Evolutionary conservation across 371 early-diverging fungal species (phyloP).

Genomic region (Actinomucor elegans): DNA sequence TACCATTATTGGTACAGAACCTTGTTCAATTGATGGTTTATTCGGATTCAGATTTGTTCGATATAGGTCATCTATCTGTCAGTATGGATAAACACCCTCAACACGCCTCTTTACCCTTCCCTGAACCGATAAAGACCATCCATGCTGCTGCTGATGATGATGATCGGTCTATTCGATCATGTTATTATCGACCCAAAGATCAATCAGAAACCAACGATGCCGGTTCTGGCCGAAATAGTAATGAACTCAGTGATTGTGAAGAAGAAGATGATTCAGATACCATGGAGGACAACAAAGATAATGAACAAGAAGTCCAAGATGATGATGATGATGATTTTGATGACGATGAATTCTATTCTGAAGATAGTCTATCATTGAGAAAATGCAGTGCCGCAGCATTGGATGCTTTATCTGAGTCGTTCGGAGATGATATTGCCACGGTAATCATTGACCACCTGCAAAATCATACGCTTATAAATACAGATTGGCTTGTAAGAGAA

Average conservation of each 20-base stretch:
- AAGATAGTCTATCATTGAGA: slow-evolving; percentile 90
- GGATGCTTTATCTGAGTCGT: slow-evolving; percentile 79
- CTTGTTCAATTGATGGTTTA: slow-evolving; percentile 87
- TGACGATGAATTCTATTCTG: slow-evolving; percentile 74
- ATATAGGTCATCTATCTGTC: slow-evolving; percentile 44
- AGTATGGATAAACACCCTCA: too few relatives aligned
- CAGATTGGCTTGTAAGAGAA: slow-evolving; percentile 84
- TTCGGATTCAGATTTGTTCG: slow-evolving; percentile 76
- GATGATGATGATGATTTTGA: slow-evolving; percentile 63
- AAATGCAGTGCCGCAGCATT: slow-evolving; percentile 91
- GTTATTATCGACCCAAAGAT: slow-evolving; percentile 71
- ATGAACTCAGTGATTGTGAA: slow-evolving; percentile 8
- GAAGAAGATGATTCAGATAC: slow-evolving; percentile 1
- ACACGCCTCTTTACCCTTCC: too few relatives aligned
- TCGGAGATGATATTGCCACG: slow-evolving; percentile 67
- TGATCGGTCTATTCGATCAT: slow-evolving; percentile 87
- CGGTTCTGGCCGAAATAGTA: neutral
- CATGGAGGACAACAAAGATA: neutral
- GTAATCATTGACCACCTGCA: slow-evolving; percentile 68
- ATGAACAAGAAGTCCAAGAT: neutral
- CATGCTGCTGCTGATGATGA: too few relatives aligned
- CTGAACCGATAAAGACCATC: too few relatives aligned
- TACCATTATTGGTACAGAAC: slow-evolving; percentile 74
- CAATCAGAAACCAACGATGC: neutral
- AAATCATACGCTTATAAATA: slow-evolving; percentile 62